phyloP scores from a whole-genome alignment of 352 stramenopile genomes.

The Phytophthora meadii region DNA sequence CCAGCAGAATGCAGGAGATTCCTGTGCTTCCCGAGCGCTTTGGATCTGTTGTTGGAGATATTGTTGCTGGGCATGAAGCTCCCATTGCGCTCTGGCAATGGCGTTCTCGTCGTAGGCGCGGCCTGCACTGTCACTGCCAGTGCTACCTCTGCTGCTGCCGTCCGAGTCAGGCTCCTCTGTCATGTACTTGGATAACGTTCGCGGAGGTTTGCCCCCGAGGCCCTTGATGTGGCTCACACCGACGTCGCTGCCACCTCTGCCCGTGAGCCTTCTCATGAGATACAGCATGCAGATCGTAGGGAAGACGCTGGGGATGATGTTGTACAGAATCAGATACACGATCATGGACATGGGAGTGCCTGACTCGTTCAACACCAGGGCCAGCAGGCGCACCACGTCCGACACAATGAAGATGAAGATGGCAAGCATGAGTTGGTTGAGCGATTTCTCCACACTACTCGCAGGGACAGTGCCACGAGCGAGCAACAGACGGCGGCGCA shows the following conservation, averaged over 20 bases:
- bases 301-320: conserved; percentile 84
- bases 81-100: conserved; percentile 20
- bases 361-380: conserved; percentile 61
- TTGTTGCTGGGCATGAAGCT: conserved; percentile 33
- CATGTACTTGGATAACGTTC: conserved; percentile 73
- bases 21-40: conserved; percentile 32
- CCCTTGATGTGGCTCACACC: conserved; percentile 29
- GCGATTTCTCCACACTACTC: conserved; percentile 77
- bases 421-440: conserved; percentile 84
- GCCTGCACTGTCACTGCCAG: conserved; percentile 28
- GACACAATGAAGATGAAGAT: conserved; percentile 81
- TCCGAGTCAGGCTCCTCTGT: conserved; percentile 49
- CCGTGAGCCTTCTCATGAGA: conserved; percentile 79
- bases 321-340: conserved; percentile 77
- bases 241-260: conserved; percentile 24
- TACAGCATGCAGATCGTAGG: conserved; percentile 91
- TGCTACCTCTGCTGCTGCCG: conserved; percentile 34
- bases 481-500: conserved; percentile 75
- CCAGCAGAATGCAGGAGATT: conserved; percentile 44
- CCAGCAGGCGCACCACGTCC: conserved; percentile 74
- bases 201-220: conserved; percentile 17
- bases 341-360: conserved; percentile 64
- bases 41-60: conserved; percentile 33
- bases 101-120: conserved; percentile 27
- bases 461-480: conserved; percentile 73